phyloP scores from a whole-genome alignment of 306 rosid species.

The Rosa lucieae region DNA sequence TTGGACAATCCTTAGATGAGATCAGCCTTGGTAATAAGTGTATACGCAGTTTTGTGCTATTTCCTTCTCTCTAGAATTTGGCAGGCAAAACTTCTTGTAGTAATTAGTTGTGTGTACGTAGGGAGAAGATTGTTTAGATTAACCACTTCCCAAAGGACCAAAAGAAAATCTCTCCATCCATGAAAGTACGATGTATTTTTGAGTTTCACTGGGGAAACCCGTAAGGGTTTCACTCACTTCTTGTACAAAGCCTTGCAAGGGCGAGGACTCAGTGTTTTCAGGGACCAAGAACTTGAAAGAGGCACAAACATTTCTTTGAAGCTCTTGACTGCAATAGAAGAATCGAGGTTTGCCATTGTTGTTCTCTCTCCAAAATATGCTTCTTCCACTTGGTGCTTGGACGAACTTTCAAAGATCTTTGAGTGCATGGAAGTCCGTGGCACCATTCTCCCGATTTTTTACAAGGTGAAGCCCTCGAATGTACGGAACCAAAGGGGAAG shows the following conservation, averaged over 20 bases:
- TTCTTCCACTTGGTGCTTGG: neutral
- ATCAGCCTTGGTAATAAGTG: neutral
- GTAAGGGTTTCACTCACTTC: slow-evolving; percentile 5
- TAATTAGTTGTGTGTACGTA: neutral
- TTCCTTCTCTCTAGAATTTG: neutral
- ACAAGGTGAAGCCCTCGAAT: neutral
- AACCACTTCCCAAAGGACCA: neutral
- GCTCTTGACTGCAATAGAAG: neutral
- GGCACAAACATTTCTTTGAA: neutral
- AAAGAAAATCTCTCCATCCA: neutral
- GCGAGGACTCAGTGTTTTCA: neutral
- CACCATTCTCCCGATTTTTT: neutral
- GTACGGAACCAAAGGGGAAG: neutral
- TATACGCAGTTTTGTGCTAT: neutral
- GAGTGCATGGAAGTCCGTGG: neutral
- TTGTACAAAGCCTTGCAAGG: neutral
- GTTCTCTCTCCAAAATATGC: neutral
- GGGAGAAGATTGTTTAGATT: neutral
- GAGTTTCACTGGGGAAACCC: neutral
- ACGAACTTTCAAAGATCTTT: neutral
- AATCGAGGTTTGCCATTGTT: neutral
- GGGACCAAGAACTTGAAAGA: neutral
- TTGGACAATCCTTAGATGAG: neutral
- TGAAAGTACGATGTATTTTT: neutral
- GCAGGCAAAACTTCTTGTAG: neutral